Percentiles rank a stretch among this genome's conserved stretches.
These are phyloP conservation scores for Cladosporium sp. DNA, from an alignment of 2,329 filamentous ascomycete species.

Conservation along the genomic window DNA sequence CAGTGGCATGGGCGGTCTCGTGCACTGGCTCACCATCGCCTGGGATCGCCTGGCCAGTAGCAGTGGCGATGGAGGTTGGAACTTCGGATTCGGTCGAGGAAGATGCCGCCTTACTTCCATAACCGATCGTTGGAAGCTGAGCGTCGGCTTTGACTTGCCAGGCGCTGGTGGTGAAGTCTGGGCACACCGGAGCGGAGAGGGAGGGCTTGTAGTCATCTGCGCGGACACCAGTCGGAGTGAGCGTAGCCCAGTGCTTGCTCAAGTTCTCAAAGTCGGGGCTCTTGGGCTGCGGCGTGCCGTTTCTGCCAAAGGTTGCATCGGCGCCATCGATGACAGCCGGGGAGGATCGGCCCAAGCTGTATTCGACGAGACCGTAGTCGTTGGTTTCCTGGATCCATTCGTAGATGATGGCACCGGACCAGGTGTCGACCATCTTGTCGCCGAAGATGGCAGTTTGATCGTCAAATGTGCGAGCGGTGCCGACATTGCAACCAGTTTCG, in stretches of 20 bases:
- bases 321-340: conserved; percentile 42
- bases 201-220: conserved; percentile 66
- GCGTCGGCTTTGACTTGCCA: conserved; percentile 76
- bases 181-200: conserved; percentile 67
- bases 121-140: conserved; percentile 68
- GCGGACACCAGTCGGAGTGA: conserved; percentile 69
- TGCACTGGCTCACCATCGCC: background rate
- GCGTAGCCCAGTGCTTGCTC: conserved; percentile 71
- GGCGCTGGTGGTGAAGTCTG: conserved; percentile 64
- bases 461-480: conserved; percentile 62
- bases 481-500: conserved; percentile 79
- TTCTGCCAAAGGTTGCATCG: conserved; percentile 69
- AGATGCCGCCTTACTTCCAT: conserved; percentile 32
- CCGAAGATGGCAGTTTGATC: conserved; percentile 80
- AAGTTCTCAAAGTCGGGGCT: conserved; percentile 78
- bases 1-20: background rate
- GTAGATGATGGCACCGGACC: conserved; percentile 81
- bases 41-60: conserved; percentile 11
- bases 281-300: conserved; percentile 72
- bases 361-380: conserved; percentile 76
- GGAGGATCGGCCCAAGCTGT: conserved; percentile 59
- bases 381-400: conserved; percentile 85
- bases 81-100: background rate
- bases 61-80: background rate
- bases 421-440: conserved; percentile 67